Evolutionary conservation across 2,329 filamentous ascomycete genomes (phyloP), one percentile per base, ranked within the genome.

Genomic region (Fusarium sp.): DNA sequence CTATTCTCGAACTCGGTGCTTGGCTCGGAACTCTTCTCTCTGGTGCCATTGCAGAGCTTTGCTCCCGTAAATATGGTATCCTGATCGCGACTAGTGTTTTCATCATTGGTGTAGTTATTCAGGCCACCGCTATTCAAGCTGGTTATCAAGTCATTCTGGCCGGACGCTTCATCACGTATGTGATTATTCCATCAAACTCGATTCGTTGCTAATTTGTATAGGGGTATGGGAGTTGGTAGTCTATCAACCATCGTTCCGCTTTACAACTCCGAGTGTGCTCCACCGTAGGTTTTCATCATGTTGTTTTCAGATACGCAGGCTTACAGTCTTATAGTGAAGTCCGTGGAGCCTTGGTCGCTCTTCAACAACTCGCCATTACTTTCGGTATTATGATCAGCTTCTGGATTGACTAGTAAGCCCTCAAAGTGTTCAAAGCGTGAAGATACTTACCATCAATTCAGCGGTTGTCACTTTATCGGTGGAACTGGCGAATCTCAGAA

Each of bases 1-100:
- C 91, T 4, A 93, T 93, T 68, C 86, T 94, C 26, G 91, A 93
- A 75, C 85, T 94, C 3, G 92, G 92, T 53, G 92, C 91, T 42
- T 94, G 91, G 91, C 75, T 93, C n/a, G 92, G 92, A 37, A 88
- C 90, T 1, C 78, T 94, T 5, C 83, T 91, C 39, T 91, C 88
- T 4, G 90, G 91, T 2, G 91, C 91, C 73, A 77, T 93, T n/a
- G 91, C 91, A 20, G 92, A 94, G 75, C 82, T 85, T 6, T 77
- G 90, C 49, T 91, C 89, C 3, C 85, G 92, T 46, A 93, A 93
- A 77, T 90, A 90, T 66, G 86, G 88, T 9, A 89, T 93, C 57
- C 78, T 93, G 18, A 84, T 92, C 33, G 90, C 90, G 13, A 88
- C 87, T 2, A 76, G 80, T 13, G 85, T 93, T 23, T 93, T 94